Evolutionary conservation across 495 filamentous ascomycete species (phyloP), one percentile per base, ranked within the genome.

Genomic region (Daldinia grandis): DNA sequence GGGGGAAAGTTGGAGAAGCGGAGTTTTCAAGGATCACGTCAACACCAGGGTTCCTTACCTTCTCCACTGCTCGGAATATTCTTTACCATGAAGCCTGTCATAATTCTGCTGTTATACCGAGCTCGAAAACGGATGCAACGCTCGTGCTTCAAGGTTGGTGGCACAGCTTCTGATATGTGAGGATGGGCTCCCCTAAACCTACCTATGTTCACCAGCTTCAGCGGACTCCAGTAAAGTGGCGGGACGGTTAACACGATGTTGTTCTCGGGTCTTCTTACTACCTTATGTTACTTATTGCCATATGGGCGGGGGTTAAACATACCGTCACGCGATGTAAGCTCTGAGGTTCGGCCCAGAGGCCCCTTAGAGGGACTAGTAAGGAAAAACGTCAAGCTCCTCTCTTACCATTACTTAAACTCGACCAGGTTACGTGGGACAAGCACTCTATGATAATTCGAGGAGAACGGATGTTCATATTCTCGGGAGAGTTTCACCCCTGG

Each of bases 401-500:
- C 8, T 47, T 47, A 8, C 17, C 17, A 19, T 47, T 47, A 3
- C 17, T 57, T 61, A 27, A 57, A 38, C 5, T 14, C 21, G 15
- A 31, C 17, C 24, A 70, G 68, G 87, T 92, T 17, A 90, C 86
- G 25, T 93, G 88, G 86, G 91, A 93, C 77, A 84, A 92, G 40
- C 81, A 92, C 68, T 91, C 92, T 5, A 79, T 94, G 27, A 89
- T 91, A 71, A 81, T 94, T 60, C 83, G 87, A 71, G 91, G 91
- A 33, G 86, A 92, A 75, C 84, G 90, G 33, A 71, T 93, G 49
- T 86, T 92, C 79, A 78, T 94, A 15, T 93, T 89, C 74, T 88
- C 84, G 68, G 92, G 88, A 61, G 91, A 94, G 78, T 83, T 92
- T 33, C 91, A 93, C 74, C 90, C 90, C 6, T 92, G 83, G 75